Base-by-base conservation (phyloP, 2,329 filamentous ascomycete genomes). In the Cytospora paraplurivora region DNA sequence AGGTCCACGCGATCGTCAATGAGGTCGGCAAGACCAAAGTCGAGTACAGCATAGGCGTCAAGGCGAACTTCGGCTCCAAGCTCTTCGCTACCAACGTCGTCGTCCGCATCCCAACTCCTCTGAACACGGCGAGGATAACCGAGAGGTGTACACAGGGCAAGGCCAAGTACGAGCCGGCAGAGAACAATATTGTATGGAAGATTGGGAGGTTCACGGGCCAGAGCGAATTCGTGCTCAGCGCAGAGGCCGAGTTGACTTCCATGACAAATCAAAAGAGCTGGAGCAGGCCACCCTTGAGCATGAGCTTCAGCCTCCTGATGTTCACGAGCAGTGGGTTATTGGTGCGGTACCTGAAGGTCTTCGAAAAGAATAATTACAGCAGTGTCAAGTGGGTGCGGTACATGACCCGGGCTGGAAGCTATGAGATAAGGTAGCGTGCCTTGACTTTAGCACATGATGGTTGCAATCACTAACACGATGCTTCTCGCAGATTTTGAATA, bases 361-460 rank as follows among this genome's bases (percentile, higher is more conserved):
- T 99, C 79, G 95, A 99, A 81, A 99, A 99, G 87, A 95, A 87
- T 77, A 98, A 98, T 77, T 99, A 99, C 76, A 96, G 91, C 67
- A 97, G 93, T 73, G 95, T 99, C 56, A 99, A 99, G 78, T 99
- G 95, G 95, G 95, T 99, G 71, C 83, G 95, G 71, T 99, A 99
- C 77, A 98, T 99, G 95, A 99, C 95, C 19, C 88, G 94, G 69
- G 95, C 94, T 17, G 95, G 95, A 34, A 97, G 93, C 76, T 99
- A 99, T 77, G 95, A 99, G 79, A 97, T 99, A 75, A 84, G 93
- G 89, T 96, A 69, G 71, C 78, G 66, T 34, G 5, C 32, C 12
- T 13, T 38, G 38, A 54, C 83, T 7, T 19, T 51, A 47, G 2
- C n/a, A n/a, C 7, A n/a, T 34, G 7, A 11, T 13, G 5, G 35